Evolutionary conservation across 2,329 filamentous ascomycete genomes (phyloP).

Genomic region (Albifimbria verrucaria): DNA sequence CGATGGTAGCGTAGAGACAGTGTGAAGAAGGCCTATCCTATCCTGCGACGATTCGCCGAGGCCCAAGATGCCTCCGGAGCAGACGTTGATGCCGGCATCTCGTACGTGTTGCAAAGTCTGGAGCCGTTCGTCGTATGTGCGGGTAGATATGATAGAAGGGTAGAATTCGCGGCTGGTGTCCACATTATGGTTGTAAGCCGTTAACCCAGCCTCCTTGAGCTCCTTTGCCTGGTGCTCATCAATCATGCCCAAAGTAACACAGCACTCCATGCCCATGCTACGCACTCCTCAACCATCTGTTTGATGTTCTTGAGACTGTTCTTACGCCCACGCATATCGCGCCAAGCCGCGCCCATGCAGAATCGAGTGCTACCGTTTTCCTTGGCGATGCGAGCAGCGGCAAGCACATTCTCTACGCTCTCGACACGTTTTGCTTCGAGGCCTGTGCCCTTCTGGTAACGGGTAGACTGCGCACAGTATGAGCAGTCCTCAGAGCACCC

Average conservation of each 20-base stretch:
- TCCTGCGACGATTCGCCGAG: slow-evolving; percentile 77
- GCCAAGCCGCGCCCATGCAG: slow-evolving; percentile 94
- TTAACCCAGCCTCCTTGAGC: slow-evolving; percentile 78
- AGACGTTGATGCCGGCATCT: slow-evolving; percentile 84
- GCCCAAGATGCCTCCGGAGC: slow-evolving; percentile 84
- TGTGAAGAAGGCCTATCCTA: slow-evolving; percentile 79
- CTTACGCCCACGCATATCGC: slow-evolving; percentile 89
- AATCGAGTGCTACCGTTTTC: slow-evolving; percentile 85
- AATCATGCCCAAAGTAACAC: slow-evolving; percentile 94
- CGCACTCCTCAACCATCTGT: slow-evolving; percentile 78
- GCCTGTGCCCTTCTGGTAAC: slow-evolving; percentile 72
- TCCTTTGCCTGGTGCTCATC: slow-evolving; percentile 76
- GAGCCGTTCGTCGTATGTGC: slow-evolving; percentile 83
- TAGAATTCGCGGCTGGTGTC: slow-evolving; percentile 90
- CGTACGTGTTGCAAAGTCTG: slow-evolving; percentile 76
- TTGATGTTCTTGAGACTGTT: slow-evolving; percentile 80
- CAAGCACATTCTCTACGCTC: slow-evolving; percentile 75
- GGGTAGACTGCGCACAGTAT: slow-evolving; percentile 87
- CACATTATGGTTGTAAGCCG: slow-evolving; percentile 92
- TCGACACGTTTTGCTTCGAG: slow-evolving; percentile 77
- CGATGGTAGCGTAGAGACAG: slow-evolving; percentile 72
- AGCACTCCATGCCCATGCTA: slow-evolving; percentile 82
- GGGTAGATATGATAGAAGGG: slow-evolving; percentile 78
- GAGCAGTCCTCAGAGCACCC: slow-evolving; percentile 91
- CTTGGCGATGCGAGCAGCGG: slow-evolving; percentile 72